A percentile compares a stretch with the other conserved stretches of the same genome.
These are phyloP conservation scores for Inga oerstediana DNA, from an alignment of 306 rosid genomes.

Conservation along the genomic window DNA sequence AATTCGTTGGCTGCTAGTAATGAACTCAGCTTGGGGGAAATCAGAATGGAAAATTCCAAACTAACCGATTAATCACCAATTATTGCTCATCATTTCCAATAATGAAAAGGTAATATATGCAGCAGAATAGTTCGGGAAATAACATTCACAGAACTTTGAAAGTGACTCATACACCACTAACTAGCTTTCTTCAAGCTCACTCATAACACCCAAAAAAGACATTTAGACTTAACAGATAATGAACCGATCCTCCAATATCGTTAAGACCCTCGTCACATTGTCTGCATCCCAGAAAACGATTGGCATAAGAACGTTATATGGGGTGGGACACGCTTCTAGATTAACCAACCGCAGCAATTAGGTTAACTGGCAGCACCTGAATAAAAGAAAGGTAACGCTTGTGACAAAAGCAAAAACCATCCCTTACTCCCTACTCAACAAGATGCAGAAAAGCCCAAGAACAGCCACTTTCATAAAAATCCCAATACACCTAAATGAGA, in stretches of 20 bases:
- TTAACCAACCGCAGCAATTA: conserved; percentile 35
- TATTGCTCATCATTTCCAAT: conserved; percentile 27
- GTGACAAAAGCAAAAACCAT: conserved; percentile 66
- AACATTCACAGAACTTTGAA: conserved; percentile 40
- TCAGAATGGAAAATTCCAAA: background rate
- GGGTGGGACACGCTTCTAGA: conserved; percentile 9
- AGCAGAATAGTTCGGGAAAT: background rate
- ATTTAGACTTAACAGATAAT: background rate
- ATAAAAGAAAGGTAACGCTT: conserved; percentile 51
- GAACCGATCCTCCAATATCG: conserved; percentile 30
- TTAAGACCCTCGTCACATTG: conserved; percentile 34
- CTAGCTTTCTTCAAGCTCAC: conserved; percentile 59
- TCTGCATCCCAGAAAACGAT: conserved; percentile 40
- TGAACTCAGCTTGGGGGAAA: background rate
- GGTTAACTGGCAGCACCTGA: conserved; percentile 37
- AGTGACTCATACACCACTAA: conserved; percentile 50
- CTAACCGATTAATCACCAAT: background rate
- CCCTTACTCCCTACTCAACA: conserved; percentile 71
- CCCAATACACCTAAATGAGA: conserved; percentile 34
- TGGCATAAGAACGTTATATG: conserved; percentile 21
- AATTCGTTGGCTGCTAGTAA: background rate
- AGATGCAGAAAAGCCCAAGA: conserved; percentile 30
- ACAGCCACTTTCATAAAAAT: conserved; percentile 38
- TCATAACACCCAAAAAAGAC: conserved; percentile 35
- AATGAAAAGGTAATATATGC: conserved; percentile 11